Evolutionary conservation across 2,329 filamentous ascomycete genomes (phyloP), one percentile per base, ranked within the genome.

Genomic region (Cladobotryum protrusum): DNA sequence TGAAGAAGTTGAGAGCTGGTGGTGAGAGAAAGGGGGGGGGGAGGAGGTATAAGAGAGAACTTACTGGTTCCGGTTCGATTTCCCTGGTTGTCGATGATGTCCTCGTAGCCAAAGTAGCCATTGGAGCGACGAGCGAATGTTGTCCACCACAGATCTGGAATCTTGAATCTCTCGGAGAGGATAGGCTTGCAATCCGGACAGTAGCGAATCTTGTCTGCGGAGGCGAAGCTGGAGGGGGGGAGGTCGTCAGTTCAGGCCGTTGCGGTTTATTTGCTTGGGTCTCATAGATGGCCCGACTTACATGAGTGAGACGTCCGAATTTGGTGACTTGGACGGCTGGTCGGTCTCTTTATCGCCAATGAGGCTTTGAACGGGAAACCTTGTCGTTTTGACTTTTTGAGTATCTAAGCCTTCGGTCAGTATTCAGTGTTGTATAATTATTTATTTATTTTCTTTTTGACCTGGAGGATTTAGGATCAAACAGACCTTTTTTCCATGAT

Each of bases 61-160:
- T 20, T 13, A 52, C 50, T 37, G 2, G 32, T 35, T 1, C 45
- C 49, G 14, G 35, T 43, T 15, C 49, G 40, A 13, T 3, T 24
- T 4, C 49, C 45, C 29, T 29, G 15, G 1, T 56, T 43, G 20
- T 55, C 48, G 5, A 53, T 39, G 9, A 53, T 13, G 29, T 53
- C 48, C 15, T 64, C 61, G 43, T 60, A 63, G 1, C 69, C 69
- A 52, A 72, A 69, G 32, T 70, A 68, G 0, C 68, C 70, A n/a
- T 71, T 72, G 2, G 67, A 62, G 34, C 63, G 62, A 13, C 54
- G 54, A 39, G 58, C 62, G 34, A 64, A 61, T 5, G 59, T 53
- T 1, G 65, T 60, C 69, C 69, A 72, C 66, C 66, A 72, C 0
- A 61, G 34, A 12, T 61, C 50, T 1, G 67, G 66, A 12, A 70